phyloP scores from a whole-genome alignment of 164 flowering plant species.

The Litsea cubeba region DNA sequence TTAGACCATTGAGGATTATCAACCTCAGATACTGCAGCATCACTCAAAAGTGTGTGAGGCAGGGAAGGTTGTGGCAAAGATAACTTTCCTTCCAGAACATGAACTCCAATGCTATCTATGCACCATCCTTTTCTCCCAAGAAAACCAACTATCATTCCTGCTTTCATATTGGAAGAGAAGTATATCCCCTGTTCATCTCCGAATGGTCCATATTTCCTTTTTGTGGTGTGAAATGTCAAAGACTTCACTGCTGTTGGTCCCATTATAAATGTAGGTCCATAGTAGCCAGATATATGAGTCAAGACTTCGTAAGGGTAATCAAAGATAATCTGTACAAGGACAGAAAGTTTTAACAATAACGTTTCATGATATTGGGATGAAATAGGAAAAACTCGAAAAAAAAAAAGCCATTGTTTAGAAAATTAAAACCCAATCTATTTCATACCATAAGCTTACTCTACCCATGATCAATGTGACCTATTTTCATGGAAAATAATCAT shows the following conservation, averaged over 20 bases:
- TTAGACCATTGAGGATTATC: constrained; percentile 44
- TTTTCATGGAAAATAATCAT: too few relatives aligned
- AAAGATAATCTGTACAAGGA: constrained; percentile 48
- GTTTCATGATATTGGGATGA: not conserved
- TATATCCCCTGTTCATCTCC: constrained; percentile 71
- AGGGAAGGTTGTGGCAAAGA: constrained; percentile 22
- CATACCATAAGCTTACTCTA: too few relatives aligned
- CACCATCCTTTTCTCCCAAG: constrained; percentile 71
- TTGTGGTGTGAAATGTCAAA: constrained; percentile 71
- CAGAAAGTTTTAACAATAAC: not conserved
- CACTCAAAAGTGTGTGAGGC: constrained; percentile 6
- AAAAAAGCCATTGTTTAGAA: too few relatives aligned
- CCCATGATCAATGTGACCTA: too few relatives aligned
- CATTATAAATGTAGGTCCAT: constrained; percentile 55
- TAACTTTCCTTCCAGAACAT: constrained; percentile 53
- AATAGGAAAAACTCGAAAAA: not conserved
- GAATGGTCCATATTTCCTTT: constrained; percentile 62
- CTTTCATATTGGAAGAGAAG: constrained; percentile 39
- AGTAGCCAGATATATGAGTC: constrained; percentile 62
- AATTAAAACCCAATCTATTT: too few relatives aligned
- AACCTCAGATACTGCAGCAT: constrained; percentile 21
- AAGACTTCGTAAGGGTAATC: constrained; percentile 68
- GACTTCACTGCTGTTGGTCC: constrained; percentile 72
- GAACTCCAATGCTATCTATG: constrained; percentile 71
- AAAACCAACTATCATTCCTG: constrained; percentile 70